Evolutionary conservation across 768 basidiomycete species (phyloP), one percentile per base, ranked within the genome.

Genomic region (Xerocomellus chrysenteron): DNA sequence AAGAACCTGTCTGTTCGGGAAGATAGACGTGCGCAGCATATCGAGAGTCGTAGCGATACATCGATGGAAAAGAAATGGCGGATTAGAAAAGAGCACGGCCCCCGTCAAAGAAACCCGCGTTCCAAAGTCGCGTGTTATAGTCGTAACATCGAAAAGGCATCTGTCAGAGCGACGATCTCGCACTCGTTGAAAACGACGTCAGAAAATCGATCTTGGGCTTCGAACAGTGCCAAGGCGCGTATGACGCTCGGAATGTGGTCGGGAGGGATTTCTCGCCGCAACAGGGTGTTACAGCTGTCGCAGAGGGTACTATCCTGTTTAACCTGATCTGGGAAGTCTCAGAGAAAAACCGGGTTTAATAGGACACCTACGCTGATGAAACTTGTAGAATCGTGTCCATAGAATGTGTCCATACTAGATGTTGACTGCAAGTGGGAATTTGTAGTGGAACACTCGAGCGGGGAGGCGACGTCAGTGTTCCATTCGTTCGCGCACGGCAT

Each of bases 241-340:
- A 68, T 54, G 50, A 65, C 60, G 41, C 57, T 59, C 26, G 64
- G 66, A n/a, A 65, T 58, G 16, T 65, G 56, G 12, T 63, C 63
- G 5, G 57, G 26, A 13, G 64, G 64, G 24, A 63, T 60, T 45
- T 67, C 58, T 42, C 17, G 33, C 6, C 44, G 48, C 19, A 68
- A 39, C 28, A 66, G n/a, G 11, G 30, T 52, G 43, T 50, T 40
- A 21, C 61, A 66, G 35, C 24, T 48, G 33, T 56, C 50, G 50
- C 61, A 66, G 33, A 60, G 59, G 21, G 52, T 57, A 10, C 30
- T 54, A 14, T 61, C 56, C 67, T 61, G 54, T 37, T 26, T 44
- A 30, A 24, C 13, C 32, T 46, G 5, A 17, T 57, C n/a, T 33
- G 2, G 21, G 46, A 52, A 52, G 26, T 12, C 30, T 46, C 33